Evolutionary conservation across 1,139 yeast genomes (phyloP).

Genomic region (Saccharomycopsis crataegensis): DNA sequence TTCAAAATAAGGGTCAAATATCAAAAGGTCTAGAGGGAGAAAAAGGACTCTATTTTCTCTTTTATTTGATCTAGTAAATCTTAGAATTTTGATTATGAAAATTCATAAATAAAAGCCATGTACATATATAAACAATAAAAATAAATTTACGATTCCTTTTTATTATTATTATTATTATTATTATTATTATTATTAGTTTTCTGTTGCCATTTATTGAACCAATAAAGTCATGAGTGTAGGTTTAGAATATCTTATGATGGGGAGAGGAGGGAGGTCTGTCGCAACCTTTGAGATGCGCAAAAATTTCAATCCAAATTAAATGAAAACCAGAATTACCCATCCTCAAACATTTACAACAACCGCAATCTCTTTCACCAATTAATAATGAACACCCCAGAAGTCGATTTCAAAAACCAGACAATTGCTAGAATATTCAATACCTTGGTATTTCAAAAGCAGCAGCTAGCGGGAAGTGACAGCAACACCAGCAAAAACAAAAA

Average conservation of each 20-base stretch:
- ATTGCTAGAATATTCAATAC: conserved; percentile 18
- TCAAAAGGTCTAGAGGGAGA: not conserved
- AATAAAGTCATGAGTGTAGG: no score
- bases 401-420: conserved; percentile 18
- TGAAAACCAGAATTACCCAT: not conserved
- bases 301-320: not conserved
- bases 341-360: not conserved
- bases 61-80: no score
- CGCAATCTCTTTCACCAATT: not conserved
- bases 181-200: no score
- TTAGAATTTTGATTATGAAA: no score
- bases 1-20: not conserved
- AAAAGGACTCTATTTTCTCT: no score
- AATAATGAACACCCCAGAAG: not conserved
- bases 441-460: not conserved
- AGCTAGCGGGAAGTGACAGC: not conserved
- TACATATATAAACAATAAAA: no score
- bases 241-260: no score
- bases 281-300: not conserved
- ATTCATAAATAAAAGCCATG: no score
- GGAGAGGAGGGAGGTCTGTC: no score
- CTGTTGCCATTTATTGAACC: no score
- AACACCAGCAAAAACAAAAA: not conserved
- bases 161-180: no score
- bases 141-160: no score